phyloP scores from a whole-genome alignment of 2,329 filamentous ascomycete genomes.

The Epichloe baconii region DNA sequence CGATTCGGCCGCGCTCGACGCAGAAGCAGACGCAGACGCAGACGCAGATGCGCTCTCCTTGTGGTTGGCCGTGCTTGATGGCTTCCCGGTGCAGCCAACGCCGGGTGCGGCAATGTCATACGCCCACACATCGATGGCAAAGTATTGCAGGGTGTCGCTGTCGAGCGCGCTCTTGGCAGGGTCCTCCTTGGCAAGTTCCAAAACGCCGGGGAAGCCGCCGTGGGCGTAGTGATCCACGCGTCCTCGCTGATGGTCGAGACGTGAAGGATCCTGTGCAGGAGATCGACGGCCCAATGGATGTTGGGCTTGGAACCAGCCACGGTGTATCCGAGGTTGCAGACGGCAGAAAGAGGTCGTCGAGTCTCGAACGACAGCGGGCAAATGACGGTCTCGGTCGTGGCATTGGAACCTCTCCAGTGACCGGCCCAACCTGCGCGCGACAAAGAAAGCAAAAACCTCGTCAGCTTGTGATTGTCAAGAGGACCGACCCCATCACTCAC shows the following conservation, averaged over 20 bases:
- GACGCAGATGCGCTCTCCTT: too few species aligned
- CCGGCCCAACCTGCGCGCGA: too few species aligned
- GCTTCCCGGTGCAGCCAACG: too few species aligned
- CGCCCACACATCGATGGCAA: slow-evolving; percentile 55
- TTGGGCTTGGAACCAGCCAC: slow-evolving; percentile 43
- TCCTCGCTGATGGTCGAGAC: slow-evolving; percentile 46
- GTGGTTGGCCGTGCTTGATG: too few species aligned
- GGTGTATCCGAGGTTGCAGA: slow-evolving; percentile 51
- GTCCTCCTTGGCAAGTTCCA: slow-evolving; percentile 36
- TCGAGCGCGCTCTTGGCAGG: slow-evolving; percentile 39
- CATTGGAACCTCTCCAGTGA: too few species aligned
- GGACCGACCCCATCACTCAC: slow-evolving; percentile 23
- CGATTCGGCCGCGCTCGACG: too few species aligned
- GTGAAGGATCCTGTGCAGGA: slow-evolving; percentile 55
- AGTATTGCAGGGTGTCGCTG: slow-evolving; percentile 52
- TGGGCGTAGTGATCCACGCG: slow-evolving; percentile 14
- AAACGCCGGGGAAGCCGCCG: slow-evolving; percentile 41
- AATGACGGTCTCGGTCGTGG: too few species aligned
- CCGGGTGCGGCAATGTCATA: slow-evolving; percentile 39
- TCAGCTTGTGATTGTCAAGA: too few species aligned
- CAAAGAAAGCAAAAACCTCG: too few species aligned
- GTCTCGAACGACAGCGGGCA: slow-evolving; percentile 13
- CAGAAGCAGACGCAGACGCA: too few species aligned
- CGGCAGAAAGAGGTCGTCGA: slow-evolving; percentile 41
- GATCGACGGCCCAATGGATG: slow-evolving; percentile 52